Evolutionary conservation across 805 yeast genomes (phyloP).

Genomic region (Cyberlindnera subsufficiens): DNA sequence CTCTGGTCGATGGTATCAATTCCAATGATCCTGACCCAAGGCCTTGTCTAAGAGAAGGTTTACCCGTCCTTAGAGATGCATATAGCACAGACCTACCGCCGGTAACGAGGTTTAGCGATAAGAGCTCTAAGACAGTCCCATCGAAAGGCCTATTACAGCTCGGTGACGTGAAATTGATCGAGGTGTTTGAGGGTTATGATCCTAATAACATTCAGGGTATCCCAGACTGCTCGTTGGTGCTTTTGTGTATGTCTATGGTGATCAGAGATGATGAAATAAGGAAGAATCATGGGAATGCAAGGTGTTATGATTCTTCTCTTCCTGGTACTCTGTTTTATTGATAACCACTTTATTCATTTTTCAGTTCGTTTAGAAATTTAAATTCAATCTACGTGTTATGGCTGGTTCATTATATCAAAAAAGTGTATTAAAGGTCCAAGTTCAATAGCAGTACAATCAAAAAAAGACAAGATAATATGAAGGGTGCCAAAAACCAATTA

Average conservation of each 20-base stretch:
- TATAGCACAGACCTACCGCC: slow-evolving; percentile 16
- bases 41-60: neutral
- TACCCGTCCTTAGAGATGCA: neutral
- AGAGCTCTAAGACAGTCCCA: slow-evolving; percentile 8
- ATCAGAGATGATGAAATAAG: slow-evolving; percentile 20
- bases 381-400: neutral
- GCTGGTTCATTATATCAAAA: no score
- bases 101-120: slow-evolving; percentile 19
- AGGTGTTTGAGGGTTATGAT: slow-evolving; percentile 9
- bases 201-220: slow-evolving; percentile 11
- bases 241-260: slow-evolving; percentile 20
- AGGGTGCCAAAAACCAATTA: no score
- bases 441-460: no score
- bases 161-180: slow-evolving; percentile 21
- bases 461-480: no score
- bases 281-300: slow-evolving; percentile 18
- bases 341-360: neutral
- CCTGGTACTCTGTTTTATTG: neutral
- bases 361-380: neutral
- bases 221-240: slow-evolving; percentile 16
- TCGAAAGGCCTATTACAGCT: slow-evolving; percentile 8
- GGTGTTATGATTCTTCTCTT: slow-evolving; percentile 14
- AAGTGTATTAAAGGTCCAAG: no score
- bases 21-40: slow-evolving; percentile 3
- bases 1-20: slow-evolving; percentile 20